Conservation (phyloP, 2,329 filamentous ascomycete species). For the Pseudogymnoascus sp. region DNA sequence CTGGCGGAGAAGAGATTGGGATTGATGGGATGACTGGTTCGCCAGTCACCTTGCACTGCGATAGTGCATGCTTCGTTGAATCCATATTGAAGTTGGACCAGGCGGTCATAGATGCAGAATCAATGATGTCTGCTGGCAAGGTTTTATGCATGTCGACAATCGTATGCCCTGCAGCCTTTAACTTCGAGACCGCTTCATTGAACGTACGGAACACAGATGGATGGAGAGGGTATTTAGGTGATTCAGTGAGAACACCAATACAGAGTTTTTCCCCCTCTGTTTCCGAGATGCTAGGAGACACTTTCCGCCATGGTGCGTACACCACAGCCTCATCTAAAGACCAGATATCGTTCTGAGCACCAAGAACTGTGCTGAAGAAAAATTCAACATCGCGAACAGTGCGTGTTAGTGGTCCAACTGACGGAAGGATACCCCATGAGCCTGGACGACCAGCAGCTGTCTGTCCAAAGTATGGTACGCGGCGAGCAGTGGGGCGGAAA, state of each 20-base stretch:
- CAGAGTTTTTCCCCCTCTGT: constrained; percentile 26
- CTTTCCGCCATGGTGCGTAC: constrained; percentile 39
- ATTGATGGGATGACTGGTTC: constrained; percentile 40
- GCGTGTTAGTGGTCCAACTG: constrained; percentile 37
- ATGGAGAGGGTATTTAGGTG: constrained; percentile 41
- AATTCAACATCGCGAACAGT: constrained; percentile 34
- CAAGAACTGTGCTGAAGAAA: constrained; percentile 36
- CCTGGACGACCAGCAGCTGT: constrained; percentile 7
- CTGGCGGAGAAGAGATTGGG: constrained; percentile 16
- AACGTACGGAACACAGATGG: constrained; percentile 43
- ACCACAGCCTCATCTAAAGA: constrained; percentile 35
- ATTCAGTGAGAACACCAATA: constrained; percentile 43
- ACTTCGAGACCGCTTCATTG: constrained; percentile 30
- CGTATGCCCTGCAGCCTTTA: constrained; percentile 39
- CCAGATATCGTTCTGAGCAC: constrained; percentile 34
- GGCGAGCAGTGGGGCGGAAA: constrained; percentile 9
- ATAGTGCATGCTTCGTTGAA: constrained; percentile 6
- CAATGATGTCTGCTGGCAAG: too few relatives aligned
- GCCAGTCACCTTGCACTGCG: constrained; percentile 20
- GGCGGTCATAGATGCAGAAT: too few relatives aligned
- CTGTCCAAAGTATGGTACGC: constrained; percentile 18
- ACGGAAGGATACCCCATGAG: constrained; percentile 29
- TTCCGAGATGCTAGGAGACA: constrained; percentile 13
- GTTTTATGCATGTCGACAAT: constrained; percentile 30
- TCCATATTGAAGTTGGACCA: constrained; percentile 10